Conservation (phyloP, 352 stramenopile genomes). For the Phytophthora fragariae region DNA sequence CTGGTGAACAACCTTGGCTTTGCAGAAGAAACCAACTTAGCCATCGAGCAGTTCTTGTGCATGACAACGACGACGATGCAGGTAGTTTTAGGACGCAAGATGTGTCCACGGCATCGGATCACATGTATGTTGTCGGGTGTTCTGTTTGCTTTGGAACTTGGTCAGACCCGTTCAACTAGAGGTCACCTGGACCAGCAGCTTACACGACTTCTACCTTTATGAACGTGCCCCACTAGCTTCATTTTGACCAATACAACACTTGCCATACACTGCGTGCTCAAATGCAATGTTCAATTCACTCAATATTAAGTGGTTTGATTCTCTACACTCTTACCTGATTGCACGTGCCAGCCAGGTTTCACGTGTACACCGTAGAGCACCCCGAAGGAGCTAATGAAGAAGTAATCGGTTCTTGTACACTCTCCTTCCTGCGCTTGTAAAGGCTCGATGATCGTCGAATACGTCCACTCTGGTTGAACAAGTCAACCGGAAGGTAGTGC, state of each 20-base stretch:
- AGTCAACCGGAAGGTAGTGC: not conserved
- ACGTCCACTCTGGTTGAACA: not conserved
- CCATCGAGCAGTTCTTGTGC: not conserved
- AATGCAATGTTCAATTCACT: not conserved
- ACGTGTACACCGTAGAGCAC: not conserved
- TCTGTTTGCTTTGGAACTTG: not conserved
- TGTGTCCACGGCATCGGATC: not conserved
- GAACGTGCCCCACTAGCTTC: not conserved
- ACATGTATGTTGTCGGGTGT: not conserved
- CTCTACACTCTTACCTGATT: not conserved
- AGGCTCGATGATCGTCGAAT: not conserved
- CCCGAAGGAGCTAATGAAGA: not conserved
- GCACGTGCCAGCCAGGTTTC: not conserved
- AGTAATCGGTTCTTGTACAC: not conserved
- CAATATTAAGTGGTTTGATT: not conserved
- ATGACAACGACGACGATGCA: not conserved
- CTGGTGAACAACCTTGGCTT: not conserved
- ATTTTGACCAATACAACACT: not conserved
- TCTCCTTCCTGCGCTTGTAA: not conserved
- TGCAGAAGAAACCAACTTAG: not conserved
- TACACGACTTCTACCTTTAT: not conserved
- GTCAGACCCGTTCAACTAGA: not conserved
- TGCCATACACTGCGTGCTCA: not conserved
- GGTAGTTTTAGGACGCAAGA: not conserved
- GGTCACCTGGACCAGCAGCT: not conserved